Evolutionary conservation across 305 asterid species (phyloP).

Genomic region (Fraxinus latifolia): DNA sequence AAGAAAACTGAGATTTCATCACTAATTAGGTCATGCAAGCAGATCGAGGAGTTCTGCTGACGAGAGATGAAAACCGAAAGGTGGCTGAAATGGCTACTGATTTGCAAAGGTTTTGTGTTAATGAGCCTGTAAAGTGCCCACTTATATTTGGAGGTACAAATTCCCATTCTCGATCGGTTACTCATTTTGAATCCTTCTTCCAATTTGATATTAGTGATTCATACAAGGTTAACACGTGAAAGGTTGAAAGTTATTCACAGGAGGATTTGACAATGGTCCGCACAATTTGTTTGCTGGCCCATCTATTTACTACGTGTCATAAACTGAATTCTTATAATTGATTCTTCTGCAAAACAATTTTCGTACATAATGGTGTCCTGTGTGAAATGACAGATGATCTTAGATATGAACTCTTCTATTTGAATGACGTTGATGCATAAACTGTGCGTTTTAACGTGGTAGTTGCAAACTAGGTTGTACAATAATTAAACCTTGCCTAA

Average conservation of each 20-base stretch:
- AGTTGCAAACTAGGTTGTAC: too few species aligned
- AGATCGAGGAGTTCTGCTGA: constrained; percentile 67
- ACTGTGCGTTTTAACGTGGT: background rate
- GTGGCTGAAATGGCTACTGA: constrained; percentile 67
- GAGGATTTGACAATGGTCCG: background rate
- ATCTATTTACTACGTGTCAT: background rate
- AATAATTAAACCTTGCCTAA: too few species aligned
- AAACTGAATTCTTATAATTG: background rate
- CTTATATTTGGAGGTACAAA: constrained; percentile 82
- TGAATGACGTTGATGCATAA: background rate
- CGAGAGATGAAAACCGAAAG: constrained; percentile 53
- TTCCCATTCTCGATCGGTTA: background rate
- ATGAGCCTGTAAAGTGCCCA: constrained; percentile 80
- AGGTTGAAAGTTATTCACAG: background rate
- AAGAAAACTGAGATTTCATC: constrained; percentile 20
- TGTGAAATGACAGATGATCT: background rate
- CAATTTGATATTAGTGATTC: background rate
- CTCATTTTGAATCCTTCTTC: background rate
- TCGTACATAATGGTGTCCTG: background rate
- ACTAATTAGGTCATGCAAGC: constrained; percentile 53
- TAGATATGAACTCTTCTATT: background rate
- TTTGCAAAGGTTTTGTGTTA: constrained; percentile 56
- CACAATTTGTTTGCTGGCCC: background rate
- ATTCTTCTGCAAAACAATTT: background rate
- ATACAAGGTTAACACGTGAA: background rate